These are phyloP conservation scores for Sutorius australiensis DNA, from an alignment of 768 basidiomycete species.

Conservation along the genomic window DNA sequence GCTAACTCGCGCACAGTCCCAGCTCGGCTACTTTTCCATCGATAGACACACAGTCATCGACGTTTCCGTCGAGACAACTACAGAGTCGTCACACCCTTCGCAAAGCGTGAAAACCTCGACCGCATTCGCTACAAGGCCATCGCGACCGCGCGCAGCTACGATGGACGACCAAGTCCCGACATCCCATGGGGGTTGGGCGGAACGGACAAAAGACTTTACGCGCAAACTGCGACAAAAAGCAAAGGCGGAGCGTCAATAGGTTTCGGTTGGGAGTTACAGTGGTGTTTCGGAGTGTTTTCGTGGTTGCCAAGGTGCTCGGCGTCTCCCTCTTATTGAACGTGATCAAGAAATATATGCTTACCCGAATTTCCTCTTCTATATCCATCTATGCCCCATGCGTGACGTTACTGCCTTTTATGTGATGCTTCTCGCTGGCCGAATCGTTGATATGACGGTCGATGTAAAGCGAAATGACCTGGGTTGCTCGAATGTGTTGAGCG, in stretches of 20 bases:
- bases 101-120: slow-evolving; percentile 12
- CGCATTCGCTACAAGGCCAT: slow-evolving; percentile 20
- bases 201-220: slow-evolving; percentile 40
- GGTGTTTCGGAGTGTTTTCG: slow-evolving; percentile 14
- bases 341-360: slow-evolving; percentile 11
- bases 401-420: slow-evolving; percentile 8
- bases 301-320: slow-evolving; percentile 27
- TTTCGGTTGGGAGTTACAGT: slow-evolving; percentile 16
- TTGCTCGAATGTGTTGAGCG: neutral
- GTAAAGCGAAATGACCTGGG: slow-evolving; percentile 19
- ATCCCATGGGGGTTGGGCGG: slow-evolving; percentile 29
- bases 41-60: slow-evolving; percentile 40
- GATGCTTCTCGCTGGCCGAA: slow-evolving; percentile 12
- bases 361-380: slow-evolving; percentile 22
- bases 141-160: slow-evolving; percentile 37
- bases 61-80: slow-evolving; percentile 46
- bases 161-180: slow-evolving; percentile 21
- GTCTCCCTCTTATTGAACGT: slow-evolving; percentile 15
- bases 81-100: slow-evolving; percentile 6
- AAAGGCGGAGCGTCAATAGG: slow-evolving; percentile 14
- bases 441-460: slow-evolving; percentile 13
- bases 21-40: slow-evolving; percentile 31
- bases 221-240: slow-evolving; percentile 43
- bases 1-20: slow-evolving; percentile 41
- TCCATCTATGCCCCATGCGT: slow-evolving; percentile 21